phyloP scores from a whole-genome alignment of 1,284 basidiomycete genomes.

The Leccinum subrobustum region DNA sequence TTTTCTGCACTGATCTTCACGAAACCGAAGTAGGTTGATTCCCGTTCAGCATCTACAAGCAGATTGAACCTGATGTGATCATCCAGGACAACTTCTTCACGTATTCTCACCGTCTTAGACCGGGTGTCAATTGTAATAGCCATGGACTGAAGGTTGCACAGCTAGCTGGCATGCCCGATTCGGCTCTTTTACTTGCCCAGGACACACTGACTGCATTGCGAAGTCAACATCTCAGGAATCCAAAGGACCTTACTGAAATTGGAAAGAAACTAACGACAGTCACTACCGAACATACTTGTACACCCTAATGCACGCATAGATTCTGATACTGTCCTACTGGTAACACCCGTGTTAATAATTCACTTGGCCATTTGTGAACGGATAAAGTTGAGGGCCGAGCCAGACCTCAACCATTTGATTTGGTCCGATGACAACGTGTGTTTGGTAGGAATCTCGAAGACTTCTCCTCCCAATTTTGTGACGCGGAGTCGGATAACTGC shows the following conservation, averaged over 20 bases:
- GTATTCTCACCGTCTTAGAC: constrained; percentile 80
- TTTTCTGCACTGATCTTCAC: constrained; percentile 88
- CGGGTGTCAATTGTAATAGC: constrained; percentile 88
- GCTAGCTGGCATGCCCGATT: constrained; percentile 80
- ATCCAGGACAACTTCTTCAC: constrained; percentile 69
- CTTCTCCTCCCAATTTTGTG: constrained; percentile 62
- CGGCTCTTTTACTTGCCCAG: constrained; percentile 59
- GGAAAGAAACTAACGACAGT: constrained; percentile 25
- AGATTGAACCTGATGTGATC: not conserved
- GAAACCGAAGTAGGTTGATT: constrained; percentile 59
- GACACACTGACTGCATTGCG: constrained; percentile 46
- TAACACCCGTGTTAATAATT: not conserved
- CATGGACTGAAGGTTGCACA: constrained; percentile 92
- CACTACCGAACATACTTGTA: not conserved
- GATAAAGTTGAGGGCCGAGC: constrained; percentile 86
- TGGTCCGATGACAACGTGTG: constrained; percentile 92
- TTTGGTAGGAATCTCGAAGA: constrained; percentile 68
- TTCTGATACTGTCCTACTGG: not conserved
- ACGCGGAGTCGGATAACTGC: constrained; percentile 67
- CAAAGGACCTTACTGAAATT: constrained; percentile 27
- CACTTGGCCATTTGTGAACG: constrained; percentile 48
- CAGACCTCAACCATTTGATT: constrained; percentile 82
- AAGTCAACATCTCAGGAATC: constrained; percentile 20
- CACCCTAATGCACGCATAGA: constrained; percentile 7
- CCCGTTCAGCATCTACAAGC: not conserved